Conservation (phyloP, 176 grass and related monocot species). For the Calamus simplicifolius region DNA sequence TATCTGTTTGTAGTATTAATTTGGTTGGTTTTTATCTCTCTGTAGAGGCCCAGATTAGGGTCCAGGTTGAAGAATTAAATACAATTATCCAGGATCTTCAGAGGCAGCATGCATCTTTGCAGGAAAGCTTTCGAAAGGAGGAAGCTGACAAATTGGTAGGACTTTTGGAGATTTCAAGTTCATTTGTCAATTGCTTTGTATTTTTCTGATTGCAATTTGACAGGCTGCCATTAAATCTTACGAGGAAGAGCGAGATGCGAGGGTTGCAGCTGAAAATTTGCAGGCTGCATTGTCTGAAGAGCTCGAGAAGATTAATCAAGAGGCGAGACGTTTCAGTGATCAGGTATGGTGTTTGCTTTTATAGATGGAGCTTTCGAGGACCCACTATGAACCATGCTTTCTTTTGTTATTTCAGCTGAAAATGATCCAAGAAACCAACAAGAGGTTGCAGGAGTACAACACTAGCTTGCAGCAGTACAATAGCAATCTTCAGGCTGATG, state of each 20-base stretch:
- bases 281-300: conserved; percentile 33
- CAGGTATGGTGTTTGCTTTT: conserved; percentile 36
- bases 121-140: conserved; percentile 62
- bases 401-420: conserved; percentile 47
- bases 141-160: conserved; percentile 48
- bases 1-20: too few relatives aligned
- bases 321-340: conserved; percentile 55
- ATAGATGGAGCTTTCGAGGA: background rate
- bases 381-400: too few relatives aligned
- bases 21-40: too few relatives aligned
- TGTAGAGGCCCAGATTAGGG: conserved; percentile 47
- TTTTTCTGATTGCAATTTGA: background rate
- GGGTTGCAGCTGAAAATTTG: conserved; percentile 35
- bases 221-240: conserved; percentile 47
- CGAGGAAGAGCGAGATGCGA: conserved; percentile 52
- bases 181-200: background rate
- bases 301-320: conserved; percentile 55
- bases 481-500: conserved; percentile 83
- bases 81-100: conserved; percentile 32
- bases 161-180: background rate
- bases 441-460: conserved; percentile 73
- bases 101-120: conserved; percentile 21
- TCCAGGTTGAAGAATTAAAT: conserved; percentile 37
- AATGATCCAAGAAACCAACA: conserved; percentile 78
- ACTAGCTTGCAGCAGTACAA: conserved; percentile 88